Evolutionary conservation across 345 rosid genomes (phyloP).

Genomic region (Dipteronia dyeriana): DNA sequence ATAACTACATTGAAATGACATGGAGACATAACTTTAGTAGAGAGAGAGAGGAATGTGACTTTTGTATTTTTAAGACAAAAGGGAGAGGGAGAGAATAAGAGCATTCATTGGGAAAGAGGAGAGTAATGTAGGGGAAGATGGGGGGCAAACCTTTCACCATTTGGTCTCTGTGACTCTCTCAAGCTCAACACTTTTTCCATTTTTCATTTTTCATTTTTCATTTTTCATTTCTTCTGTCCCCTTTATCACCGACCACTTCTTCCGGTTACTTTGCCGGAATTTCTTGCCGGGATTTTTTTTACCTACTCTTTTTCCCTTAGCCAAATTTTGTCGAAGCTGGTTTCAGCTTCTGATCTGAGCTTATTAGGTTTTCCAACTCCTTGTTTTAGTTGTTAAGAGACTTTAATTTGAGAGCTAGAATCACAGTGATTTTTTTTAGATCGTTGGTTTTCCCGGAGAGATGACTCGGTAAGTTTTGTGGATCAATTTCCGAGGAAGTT

Average conservation of each 20-base stretch:
- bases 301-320: neutral
- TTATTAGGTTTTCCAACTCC: neutral
- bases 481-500: neutral
- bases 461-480: too few relatives aligned
- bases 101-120: slow-evolving; percentile 5
- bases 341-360: slow-evolving; percentile 25
- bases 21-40: too few relatives aligned
- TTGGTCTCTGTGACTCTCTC: slow-evolving; percentile 27
- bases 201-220: neutral
- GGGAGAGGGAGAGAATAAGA: slow-evolving; percentile 1
- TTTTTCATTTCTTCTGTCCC: neutral
- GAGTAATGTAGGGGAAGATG: slow-evolving; percentile 38
- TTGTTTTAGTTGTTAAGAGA: too few relatives aligned
- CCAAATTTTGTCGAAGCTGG: neutral
- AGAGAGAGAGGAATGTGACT: neutral
- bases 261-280: slow-evolving; percentile 23
- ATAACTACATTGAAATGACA: too few relatives aligned
- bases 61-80: slow-evolving; percentile 9
- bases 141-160: slow-evolving; percentile 47
- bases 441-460: neutral
- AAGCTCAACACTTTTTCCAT: neutral
- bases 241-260: slow-evolving; percentile 7
- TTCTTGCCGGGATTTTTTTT: neutral
- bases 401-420: neutral
- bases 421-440: neutral